A percentile compares a stretch with the other conserved stretches of the same genome.
Conservation (phyloP, 2,329 filamentous ascomycete genomes). For the Sordariomycetes sp. region DNA sequence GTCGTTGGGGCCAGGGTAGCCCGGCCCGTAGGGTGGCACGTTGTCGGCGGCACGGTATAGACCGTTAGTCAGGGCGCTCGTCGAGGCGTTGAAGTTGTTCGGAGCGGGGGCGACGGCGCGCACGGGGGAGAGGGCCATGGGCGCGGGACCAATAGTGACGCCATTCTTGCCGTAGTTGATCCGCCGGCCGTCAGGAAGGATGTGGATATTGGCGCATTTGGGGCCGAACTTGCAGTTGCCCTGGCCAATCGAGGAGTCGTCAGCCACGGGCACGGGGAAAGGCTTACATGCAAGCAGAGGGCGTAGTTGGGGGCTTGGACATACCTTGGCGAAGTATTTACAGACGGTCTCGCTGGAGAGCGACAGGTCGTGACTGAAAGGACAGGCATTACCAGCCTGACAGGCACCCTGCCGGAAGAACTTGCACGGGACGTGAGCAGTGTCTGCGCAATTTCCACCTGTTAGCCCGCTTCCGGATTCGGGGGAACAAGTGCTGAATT, state of each 20-base stretch:
- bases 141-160: conserved; percentile 50
- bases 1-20: conserved; percentile 21
- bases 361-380: conserved; percentile 89
- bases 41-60: conserved; percentile 33
- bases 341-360: conserved; percentile 78
- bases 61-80: conserved; percentile 53
- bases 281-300: conserved; percentile 5
- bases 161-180: conserved; percentile 70
- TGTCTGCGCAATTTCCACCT: conserved; percentile 47
- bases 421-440: conserved; percentile 96
- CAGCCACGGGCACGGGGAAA: conserved; percentile 1
- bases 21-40: conserved; percentile 21
- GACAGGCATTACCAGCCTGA: conserved; percentile 91
- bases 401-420: conserved; percentile 96
- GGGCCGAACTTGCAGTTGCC: conserved; percentile 98
- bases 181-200: conserved; percentile 84
- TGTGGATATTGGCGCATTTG: conserved; percentile 94
- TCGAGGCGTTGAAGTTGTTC: conserved; percentile 54
- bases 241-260: conserved; percentile 29
- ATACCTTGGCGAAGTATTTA: conserved; percentile 98
- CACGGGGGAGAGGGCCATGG: conserved; percentile 38
- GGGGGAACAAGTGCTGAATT: background rate
- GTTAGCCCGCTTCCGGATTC: background rate
- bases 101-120: background rate
- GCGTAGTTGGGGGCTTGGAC: conserved; percentile 15